phyloP scores from a whole-genome alignment of 169 alveolate genomes.

The Plasmodium gonderi region DNA sequence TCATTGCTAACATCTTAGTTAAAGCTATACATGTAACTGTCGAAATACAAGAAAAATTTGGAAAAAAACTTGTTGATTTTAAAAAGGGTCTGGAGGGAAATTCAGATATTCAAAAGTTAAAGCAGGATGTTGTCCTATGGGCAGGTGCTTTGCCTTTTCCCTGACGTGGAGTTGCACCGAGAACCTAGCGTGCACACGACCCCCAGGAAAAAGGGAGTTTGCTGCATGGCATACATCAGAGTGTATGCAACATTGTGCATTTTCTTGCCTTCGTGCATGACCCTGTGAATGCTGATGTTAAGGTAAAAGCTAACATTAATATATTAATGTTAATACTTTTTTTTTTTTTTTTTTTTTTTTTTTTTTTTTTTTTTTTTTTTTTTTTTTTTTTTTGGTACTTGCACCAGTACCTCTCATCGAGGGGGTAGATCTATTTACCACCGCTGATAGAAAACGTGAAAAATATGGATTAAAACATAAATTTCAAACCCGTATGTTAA shows the following conservation, averaged over 20 bases:
- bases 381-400: neutral
- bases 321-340: no score
- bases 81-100: constrained; percentile 74
- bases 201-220: neutral
- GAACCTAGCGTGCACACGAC: neutral
- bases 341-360: neutral
- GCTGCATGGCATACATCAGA: neutral
- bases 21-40: constrained; percentile 78
- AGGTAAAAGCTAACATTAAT: no score
- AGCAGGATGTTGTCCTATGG: constrained; percentile 80
- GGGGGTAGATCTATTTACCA: no score
- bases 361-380: neutral
- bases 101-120: constrained; percentile 64
- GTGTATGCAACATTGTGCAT: neutral
- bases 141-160: constrained; percentile 75
- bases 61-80: constrained; percentile 79
- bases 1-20: constrained; percentile 82
- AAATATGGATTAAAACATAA: no score
- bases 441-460: no score
- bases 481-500: no score
- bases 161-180: neutral
- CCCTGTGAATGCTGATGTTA: no score
- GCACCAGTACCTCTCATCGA: neutral
- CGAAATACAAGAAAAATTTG: constrained; percentile 77
- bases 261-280: no score